These are phyloP conservation scores for Pseudocercospora eumusae DNA, from an alignment of 2,329 filamentous ascomycete species.

Conservation along the genomic window DNA sequence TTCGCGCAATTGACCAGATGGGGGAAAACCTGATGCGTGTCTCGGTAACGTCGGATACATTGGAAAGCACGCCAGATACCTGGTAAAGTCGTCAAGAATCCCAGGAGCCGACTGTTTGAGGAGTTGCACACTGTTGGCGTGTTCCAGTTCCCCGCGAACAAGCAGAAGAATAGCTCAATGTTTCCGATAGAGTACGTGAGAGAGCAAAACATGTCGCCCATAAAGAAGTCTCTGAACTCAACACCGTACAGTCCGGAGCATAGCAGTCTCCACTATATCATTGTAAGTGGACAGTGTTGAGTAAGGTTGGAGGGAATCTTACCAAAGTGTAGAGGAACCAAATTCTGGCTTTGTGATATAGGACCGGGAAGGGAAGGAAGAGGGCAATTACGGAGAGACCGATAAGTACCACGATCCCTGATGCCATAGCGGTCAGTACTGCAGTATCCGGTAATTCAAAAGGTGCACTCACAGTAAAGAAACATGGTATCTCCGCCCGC, in stretches of 20 bases:
- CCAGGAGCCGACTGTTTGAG: slow-evolving; percentile 75
- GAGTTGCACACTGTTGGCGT: slow-evolving; percentile 80
- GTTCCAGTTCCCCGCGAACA: slow-evolving; percentile 78
- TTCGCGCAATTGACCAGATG: slow-evolving; percentile 92
- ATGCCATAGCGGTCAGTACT: not conserved
- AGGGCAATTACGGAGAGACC: slow-evolving; percentile 68
- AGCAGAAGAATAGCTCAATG: slow-evolving; percentile 88
- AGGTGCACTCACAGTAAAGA: slow-evolving; percentile 63
- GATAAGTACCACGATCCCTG: slow-evolving; percentile 71
- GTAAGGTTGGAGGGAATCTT: not conserved
- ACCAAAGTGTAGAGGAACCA: slow-evolving; percentile 66
- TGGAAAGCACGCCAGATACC: slow-evolving; percentile 89
- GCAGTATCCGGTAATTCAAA: not conserved
- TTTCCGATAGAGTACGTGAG: slow-evolving; percentile 89
- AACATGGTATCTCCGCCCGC: slow-evolving; percentile 65
- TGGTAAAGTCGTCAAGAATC: slow-evolving; percentile 81
- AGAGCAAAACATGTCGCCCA: slow-evolving; percentile 97
- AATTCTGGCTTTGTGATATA: slow-evolving; percentile 74
- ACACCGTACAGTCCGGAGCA: slow-evolving; percentile 87
- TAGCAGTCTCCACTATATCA: slow-evolving; percentile 71
- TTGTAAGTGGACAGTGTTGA: not conserved
- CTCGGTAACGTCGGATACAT: slow-evolving; percentile 83
- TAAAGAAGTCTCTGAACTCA: slow-evolving; percentile 95
- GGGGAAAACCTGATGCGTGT: slow-evolving; percentile 83
- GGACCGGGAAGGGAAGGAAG: slow-evolving; percentile 67